phyloP scores from a whole-genome alignment of 2,329 filamentous ascomycete species.

The Chaetomiaceae sp. region DNA sequence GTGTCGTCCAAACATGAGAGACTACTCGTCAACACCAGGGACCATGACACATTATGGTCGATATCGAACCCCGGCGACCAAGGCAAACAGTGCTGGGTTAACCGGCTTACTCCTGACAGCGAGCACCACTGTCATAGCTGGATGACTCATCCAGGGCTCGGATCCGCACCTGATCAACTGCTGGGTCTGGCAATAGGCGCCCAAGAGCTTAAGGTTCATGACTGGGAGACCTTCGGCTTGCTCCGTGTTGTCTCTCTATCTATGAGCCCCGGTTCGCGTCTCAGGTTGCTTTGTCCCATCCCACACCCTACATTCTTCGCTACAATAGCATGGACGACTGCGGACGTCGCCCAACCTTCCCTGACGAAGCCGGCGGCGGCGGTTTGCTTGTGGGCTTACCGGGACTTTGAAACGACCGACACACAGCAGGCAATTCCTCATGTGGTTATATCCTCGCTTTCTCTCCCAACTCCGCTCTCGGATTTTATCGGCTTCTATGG shows the following conservation, averaged over 20 bases:
- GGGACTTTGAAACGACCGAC: no score
- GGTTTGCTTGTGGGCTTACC: no score
- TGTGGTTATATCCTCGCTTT: no score
- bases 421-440: no score
- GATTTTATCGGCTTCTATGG: constrained; percentile 1
- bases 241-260: neutral
- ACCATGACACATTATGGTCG: constrained; percentile 15
- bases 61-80: constrained; percentile 5
- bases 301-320: neutral
- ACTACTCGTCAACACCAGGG: constrained; percentile 14
- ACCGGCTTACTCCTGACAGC: no score
- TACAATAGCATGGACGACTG: no score
- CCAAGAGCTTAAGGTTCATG: neutral
- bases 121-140: no score
- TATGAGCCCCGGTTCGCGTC: neutral
- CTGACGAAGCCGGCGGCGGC: no score
- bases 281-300: neutral
- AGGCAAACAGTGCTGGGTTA: neutral
- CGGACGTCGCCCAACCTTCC: no score
- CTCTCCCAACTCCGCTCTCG: neutral
- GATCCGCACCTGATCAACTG: no score
- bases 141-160: no score
- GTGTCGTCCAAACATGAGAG: constrained; percentile 11
- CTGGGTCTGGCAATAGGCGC: neutral
- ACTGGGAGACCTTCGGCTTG: neutral